A percentile compares a stretch with the other conserved stretches of the same genome.
These are phyloP conservation scores for Sicyos baderoa DNA, from an alignment of 306 rosid genomes.

Conservation along the genomic window DNA sequence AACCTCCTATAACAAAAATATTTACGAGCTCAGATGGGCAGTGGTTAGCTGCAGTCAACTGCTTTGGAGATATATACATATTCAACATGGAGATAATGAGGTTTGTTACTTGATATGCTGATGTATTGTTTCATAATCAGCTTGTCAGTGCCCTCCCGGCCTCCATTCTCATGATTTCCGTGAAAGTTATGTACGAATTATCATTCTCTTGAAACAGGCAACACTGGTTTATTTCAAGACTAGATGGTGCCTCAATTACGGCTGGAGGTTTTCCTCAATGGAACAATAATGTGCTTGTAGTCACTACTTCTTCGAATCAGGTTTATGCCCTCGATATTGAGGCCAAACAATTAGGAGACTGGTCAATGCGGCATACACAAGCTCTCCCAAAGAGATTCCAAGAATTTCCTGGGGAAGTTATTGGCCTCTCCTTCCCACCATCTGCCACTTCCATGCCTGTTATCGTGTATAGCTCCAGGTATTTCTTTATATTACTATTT, in stretches of 20 bases:
- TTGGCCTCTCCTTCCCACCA: constrained; percentile 85
- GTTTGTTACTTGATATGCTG: constrained; percentile 23
- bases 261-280: constrained; percentile 89
- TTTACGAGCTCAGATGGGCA: constrained; percentile 88
- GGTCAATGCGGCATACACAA: constrained; percentile 63
- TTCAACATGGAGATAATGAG: constrained; percentile 78
- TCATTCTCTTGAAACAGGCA: constrained; percentile 55
- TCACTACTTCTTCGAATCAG: constrained; percentile 90
- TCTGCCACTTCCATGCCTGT: constrained; percentile 50
- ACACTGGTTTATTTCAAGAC: constrained; percentile 91
- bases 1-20: constrained; percentile 91
- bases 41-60: constrained; percentile 94
- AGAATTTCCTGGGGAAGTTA: constrained; percentile 97
- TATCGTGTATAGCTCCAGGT: constrained; percentile 95
- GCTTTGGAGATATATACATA: constrained; percentile 85
- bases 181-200: neutral
- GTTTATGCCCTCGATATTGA: constrained; percentile 85
- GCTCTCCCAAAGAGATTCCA: constrained; percentile 75
- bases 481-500: neutral
- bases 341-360: constrained; percentile 74
- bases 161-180: neutral
- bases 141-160: neutral
- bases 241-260: constrained; percentile 84
- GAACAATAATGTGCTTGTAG: constrained; percentile 53
- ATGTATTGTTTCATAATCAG: neutral